phyloP scores from a whole-genome alignment of 2,329 filamentous ascomycete genomes.

The Pezicula neosporulosa region DNA sequence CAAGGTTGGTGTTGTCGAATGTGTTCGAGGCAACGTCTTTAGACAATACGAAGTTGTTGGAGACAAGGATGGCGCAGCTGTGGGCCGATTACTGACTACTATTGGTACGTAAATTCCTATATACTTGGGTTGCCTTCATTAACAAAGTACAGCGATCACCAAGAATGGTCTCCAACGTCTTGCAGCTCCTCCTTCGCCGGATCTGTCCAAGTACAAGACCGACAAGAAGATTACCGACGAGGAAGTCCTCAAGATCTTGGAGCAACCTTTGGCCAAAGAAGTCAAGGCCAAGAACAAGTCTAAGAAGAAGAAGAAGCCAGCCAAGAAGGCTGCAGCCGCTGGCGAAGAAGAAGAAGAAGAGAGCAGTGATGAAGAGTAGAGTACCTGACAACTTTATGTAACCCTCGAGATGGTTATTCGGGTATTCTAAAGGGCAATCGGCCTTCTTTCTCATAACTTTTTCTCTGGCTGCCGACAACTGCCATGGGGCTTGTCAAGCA shows the following conservation, averaged over 20 bases:
- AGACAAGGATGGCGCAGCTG: conserved; percentile 83
- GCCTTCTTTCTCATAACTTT: not conserved
- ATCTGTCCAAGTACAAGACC: conserved; percentile 80
- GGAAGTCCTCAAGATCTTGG: conserved; percentile 91
- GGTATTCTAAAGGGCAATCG: not conserved
- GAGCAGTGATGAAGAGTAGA: conserved; percentile 34
- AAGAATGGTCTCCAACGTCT: conserved; percentile 95
- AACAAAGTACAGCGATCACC: conserved; percentile 68
- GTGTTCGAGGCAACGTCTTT: conserved; percentile 87
- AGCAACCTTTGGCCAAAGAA: conserved; percentile 80
- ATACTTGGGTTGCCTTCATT: conserved; percentile 11
- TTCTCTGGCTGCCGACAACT: conserved; percentile 16
- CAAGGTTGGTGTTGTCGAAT: conserved; percentile 95
- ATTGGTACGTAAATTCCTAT: conserved; percentile 64
- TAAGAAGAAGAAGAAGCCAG: conserved; percentile 63
- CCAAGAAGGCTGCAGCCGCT: conserved; percentile 37
- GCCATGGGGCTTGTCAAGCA: conserved; percentile 19
- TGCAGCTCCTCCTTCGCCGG: conserved; percentile 69
- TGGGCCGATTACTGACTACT: conserved; percentile 85
- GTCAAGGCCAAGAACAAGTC: conserved; percentile 94
- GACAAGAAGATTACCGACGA: conserved; percentile 98
- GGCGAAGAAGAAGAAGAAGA: conserved; percentile 26
- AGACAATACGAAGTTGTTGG: conserved; percentile 95
- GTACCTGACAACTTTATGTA: conserved; percentile 11
- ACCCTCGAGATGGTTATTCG: not conserved